Evolutionary conservation across 108 stramenopile species (phyloP).

Genomic region (Nitzschia inconspicua): DNA sequence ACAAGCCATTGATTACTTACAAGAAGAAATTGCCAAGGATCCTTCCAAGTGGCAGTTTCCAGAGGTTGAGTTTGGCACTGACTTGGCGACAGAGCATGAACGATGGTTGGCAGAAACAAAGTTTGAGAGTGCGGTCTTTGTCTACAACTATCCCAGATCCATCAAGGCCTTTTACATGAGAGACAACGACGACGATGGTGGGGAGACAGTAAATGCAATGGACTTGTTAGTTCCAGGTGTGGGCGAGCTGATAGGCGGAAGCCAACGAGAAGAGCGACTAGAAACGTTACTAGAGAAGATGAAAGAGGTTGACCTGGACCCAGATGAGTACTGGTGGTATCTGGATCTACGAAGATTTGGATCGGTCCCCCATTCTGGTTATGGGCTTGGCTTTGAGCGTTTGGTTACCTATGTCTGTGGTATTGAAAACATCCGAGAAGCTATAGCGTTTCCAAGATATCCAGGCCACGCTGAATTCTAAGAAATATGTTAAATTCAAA

Average conservation of each 20-base stretch:
- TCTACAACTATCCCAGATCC: conserved; percentile 96
- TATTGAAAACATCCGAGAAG: conserved; percentile 98
- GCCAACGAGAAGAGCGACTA: conserved; percentile 92
- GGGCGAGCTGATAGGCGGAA: conserved; percentile 98
- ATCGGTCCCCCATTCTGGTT: conserved; percentile 98
- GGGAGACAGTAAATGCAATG: conserved; percentile 97
- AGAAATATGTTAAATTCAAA: no score
- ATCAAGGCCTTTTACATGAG: conserved; percentile 99
- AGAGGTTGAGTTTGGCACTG: conserved; percentile 96
- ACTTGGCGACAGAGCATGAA: conserved; percentile 97
- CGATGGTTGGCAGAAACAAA: conserved; percentile 95
- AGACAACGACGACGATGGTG: conserved; percentile 93
- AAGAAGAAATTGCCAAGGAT: conserved; percentile 95
- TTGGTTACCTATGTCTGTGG: conserved; percentile 97
- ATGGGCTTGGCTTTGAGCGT: conserved; percentile 98
- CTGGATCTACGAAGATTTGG: conserved; percentile 90
- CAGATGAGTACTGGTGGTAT: conserved; percentile 98
- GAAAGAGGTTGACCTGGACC: conserved; percentile 79
- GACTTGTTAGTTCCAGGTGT: conserved; percentile 98
- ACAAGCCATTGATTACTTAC: conserved; percentile 87
- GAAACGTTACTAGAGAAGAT: conserved; percentile 90
- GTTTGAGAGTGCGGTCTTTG: conserved; percentile 91
- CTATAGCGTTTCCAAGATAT: conserved; percentile 96
- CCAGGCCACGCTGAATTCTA: conserved; percentile 97
- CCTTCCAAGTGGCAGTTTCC: conserved; percentile 95